Conservation (phyloP, 2,329 filamentous ascomycete species). For the Cytospora piceae region DNA sequence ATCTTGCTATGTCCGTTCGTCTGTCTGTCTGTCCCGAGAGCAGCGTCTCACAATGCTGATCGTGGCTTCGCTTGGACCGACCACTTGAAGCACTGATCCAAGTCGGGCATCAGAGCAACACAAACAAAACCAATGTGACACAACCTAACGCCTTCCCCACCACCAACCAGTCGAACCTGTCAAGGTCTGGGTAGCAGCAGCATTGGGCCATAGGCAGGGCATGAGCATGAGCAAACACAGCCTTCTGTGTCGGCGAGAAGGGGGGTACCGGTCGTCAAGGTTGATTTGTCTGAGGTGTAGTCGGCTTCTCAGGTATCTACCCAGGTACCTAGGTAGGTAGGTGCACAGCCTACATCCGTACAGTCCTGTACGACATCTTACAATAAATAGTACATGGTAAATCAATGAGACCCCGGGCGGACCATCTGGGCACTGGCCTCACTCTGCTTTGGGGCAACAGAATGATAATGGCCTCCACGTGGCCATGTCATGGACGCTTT, state of each 20-base stretch:
- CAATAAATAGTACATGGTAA: background rate
- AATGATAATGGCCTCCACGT: too few relatives aligned
- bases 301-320: background rate
- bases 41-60: background rate
- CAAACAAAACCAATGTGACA: background rate
- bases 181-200: background rate
- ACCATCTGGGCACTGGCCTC: background rate
- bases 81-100: background rate
- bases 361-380: background rate
- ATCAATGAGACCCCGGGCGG: too few relatives aligned
- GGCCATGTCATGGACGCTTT: background rate
- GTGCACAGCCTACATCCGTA: background rate
- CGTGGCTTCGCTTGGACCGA: background rate
- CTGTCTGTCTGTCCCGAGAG: too few relatives aligned
- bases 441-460: background rate
- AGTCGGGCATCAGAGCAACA: background rate
- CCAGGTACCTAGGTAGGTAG: too few relatives aligned
- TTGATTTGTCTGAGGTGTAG: slow-evolving; percentile 15
- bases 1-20: too few relatives aligned
- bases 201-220: background rate
- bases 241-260: background rate
- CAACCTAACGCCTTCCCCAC: background rate
- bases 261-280: background rate
- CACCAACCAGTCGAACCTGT: too few relatives aligned
- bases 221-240: background rate